phyloP scores from a whole-genome alignment of 148 eudicot genomes.

The Camellia lanceoleosa region DNA sequence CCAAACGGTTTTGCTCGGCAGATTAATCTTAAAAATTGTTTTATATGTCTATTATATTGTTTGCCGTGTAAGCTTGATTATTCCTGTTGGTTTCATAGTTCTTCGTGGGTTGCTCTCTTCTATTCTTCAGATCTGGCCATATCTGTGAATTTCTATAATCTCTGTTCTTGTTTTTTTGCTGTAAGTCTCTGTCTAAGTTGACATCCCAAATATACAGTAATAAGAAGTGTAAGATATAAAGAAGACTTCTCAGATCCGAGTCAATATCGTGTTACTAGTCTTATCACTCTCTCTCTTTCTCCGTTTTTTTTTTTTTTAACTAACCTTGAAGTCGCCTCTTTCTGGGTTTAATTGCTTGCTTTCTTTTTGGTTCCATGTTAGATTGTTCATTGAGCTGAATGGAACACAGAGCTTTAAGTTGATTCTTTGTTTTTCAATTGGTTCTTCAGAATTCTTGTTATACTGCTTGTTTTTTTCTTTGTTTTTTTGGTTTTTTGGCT shows the following conservation, averaged over 20 bases:
- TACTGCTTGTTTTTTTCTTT: background rate
- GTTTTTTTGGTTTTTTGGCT: no score
- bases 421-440: background rate
- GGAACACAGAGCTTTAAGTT: background rate
- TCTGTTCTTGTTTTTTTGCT: background rate
- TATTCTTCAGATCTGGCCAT: background rate
- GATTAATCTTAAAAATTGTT: background rate
- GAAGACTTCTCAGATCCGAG: no score
- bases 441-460: conserved; percentile 1
- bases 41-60: background rate
- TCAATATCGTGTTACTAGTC: background rate
- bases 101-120: background rate
- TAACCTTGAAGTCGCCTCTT: background rate
- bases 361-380: background rate
- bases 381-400: background rate
- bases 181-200: background rate
- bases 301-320: background rate
- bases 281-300: background rate
- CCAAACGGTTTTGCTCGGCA: background rate
- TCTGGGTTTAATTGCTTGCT: background rate
- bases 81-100: background rate
- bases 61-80: background rate
- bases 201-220: background rate
- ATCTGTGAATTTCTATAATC: background rate
- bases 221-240: background rate